Evolutionary conservation across 257 asterid species (phyloP).

Genomic region (Solanum tarapatanum): DNA sequence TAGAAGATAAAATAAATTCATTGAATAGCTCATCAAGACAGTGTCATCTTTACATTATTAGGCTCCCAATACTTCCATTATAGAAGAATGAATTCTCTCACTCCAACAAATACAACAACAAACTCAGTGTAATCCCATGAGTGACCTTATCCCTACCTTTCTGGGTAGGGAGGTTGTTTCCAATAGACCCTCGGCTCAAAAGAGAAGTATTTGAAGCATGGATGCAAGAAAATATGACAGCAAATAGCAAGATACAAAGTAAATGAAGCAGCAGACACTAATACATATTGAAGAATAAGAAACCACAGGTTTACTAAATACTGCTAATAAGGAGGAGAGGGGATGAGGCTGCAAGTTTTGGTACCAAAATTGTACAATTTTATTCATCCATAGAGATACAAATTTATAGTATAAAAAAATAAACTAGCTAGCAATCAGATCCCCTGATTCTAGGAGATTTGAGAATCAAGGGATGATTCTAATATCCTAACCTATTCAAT

Average conservation of each 20-base stretch:
- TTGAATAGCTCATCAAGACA: not conserved
- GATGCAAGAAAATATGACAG: not conserved
- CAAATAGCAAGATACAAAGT: not conserved
- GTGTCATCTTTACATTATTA: not conserved
- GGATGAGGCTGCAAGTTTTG: not conserved
- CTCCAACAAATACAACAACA: not conserved
- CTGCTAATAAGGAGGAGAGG: not conserved
- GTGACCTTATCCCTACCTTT: not conserved
- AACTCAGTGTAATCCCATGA: not conserved
- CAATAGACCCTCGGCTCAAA: not conserved
- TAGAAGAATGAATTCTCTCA: not conserved
- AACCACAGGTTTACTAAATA: not conserved
- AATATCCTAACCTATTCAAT: too few species aligned
- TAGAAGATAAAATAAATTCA: not conserved
- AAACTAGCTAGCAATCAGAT: too few species aligned
- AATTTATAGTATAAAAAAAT: too few species aligned
- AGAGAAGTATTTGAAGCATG: not conserved
- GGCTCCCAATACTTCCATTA: not conserved
- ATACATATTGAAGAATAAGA: not conserved
- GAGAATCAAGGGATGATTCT: too few species aligned
- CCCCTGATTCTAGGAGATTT: too few species aligned
- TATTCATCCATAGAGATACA: too few species aligned
- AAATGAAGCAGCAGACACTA: not conserved
- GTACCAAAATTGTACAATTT: too few species aligned
- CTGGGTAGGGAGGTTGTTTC: not conserved